Conservation (phyloP, 192 early-diverging fungal species). For the Chytriomyces confervae region DNA sequence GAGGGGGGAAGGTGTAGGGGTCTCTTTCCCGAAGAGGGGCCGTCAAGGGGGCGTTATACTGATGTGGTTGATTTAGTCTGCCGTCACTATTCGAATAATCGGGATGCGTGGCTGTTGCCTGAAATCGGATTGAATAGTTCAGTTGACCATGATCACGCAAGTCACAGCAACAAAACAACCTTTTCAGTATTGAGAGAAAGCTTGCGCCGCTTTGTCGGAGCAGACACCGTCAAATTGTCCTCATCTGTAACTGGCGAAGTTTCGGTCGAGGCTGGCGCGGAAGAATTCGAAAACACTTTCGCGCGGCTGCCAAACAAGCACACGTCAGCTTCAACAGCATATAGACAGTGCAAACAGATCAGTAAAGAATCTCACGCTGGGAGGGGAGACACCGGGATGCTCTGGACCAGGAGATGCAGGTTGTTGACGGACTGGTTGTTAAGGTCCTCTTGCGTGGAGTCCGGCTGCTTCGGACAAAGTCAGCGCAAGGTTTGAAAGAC, state of each 20-base stretch:
- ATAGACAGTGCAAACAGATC: too few relatives aligned
- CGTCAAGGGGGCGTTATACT: not conserved
- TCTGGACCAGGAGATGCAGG: slow-evolving; percentile 24
- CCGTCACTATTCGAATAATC: not conserved
- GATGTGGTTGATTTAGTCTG: not conserved
- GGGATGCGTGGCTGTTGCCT: too few relatives aligned
- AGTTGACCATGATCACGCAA: too few relatives aligned
- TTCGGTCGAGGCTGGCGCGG: not conserved
- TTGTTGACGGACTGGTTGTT: slow-evolving; percentile 1
- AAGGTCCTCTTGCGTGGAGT: too few relatives aligned
- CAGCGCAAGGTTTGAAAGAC: too few relatives aligned
- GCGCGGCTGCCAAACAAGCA: too few relatives aligned
- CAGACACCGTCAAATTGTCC: not conserved
- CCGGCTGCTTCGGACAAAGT: too few relatives aligned
- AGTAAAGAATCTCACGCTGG: too few relatives aligned
- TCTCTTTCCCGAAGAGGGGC: not conserved
- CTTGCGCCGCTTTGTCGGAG: not conserved
- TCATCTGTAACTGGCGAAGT: not conserved
- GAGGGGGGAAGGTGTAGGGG: not conserved
- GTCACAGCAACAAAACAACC: too few relatives aligned
- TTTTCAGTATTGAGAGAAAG: not conserved
- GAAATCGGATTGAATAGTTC: too few relatives aligned
- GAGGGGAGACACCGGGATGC: slow-evolving; percentile 9
- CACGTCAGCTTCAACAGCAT: too few relatives aligned
- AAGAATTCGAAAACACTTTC: not conserved